Evolutionary conservation across 257 asterid genomes (phyloP).

Genomic region (Paulownia fortunei): DNA sequence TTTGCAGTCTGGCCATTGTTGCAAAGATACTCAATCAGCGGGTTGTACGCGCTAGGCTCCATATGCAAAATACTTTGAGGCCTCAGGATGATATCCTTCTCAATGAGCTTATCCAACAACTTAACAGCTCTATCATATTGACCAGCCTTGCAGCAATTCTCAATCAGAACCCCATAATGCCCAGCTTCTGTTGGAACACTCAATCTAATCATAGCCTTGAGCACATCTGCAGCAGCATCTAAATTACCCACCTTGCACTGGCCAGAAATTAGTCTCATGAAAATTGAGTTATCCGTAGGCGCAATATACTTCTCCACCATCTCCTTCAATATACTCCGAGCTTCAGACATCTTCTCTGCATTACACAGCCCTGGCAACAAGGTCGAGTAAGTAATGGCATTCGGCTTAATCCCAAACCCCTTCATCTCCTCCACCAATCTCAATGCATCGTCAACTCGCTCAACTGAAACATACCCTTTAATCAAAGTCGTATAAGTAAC

Average conservation of each 20-base stretch:
- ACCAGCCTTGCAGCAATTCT: slow-evolving; percentile 82
- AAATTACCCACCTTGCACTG: slow-evolving; percentile 80
- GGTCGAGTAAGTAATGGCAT: slow-evolving; percentile 75
- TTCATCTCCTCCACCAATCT: slow-evolving; percentile 86
- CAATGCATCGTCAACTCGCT: slow-evolving; percentile 77
- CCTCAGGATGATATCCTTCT: slow-evolving; percentile 75
- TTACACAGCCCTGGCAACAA: slow-evolving; percentile 86
- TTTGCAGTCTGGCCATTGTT: slow-evolving; percentile 72
- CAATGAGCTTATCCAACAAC: slow-evolving; percentile 77
- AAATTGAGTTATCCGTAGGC: slow-evolving; percentile 70
- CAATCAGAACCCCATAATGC: slow-evolving; percentile 84
- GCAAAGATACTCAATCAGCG: slow-evolving; percentile 80
- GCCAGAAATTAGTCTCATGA: slow-evolving; percentile 59
- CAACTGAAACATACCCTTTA: slow-evolving; percentile 76
- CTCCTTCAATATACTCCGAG: slow-evolving; percentile 65
- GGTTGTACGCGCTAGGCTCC: slow-evolving; percentile 84
- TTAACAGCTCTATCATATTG: slow-evolving; percentile 66
- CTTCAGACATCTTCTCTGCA: slow-evolving; percentile 81
- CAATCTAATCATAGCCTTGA: slow-evolving; percentile 81
- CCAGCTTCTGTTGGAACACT: slow-evolving; percentile 92
- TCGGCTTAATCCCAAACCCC: slow-evolving; percentile 70
- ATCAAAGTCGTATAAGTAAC: slow-evolving; percentile 80
- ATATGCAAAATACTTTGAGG: slow-evolving; percentile 64
- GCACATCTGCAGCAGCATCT: slow-evolving; percentile 80
- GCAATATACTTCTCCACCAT: slow-evolving; percentile 69